Evolutionary conservation across 2,329 filamentous ascomycete species (phyloP).

Genomic region (Talaromyces sp.): DNA sequence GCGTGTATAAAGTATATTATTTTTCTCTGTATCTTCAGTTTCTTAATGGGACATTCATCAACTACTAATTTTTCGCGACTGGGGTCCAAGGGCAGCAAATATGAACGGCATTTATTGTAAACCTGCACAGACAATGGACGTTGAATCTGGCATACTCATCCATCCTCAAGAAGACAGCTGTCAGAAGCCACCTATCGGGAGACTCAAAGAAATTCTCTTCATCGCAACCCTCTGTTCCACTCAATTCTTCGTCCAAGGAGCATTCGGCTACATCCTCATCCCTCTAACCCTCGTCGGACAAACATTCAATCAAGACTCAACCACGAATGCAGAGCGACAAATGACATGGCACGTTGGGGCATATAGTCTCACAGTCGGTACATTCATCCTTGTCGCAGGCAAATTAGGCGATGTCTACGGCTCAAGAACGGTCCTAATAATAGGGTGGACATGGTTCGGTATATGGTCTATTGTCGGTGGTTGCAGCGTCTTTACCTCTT

Average conservation of each 20-base stretch:
- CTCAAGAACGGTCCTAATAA: constrained; percentile 35
- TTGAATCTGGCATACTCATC: not conserved
- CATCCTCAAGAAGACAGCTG: not conserved
- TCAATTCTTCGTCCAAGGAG: constrained; percentile 3
- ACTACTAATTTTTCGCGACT: not conserved
- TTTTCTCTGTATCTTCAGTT: no score
- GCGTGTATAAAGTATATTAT: not conserved
- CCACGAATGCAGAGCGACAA: not conserved
- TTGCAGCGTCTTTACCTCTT: not conserved
- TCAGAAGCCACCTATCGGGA: not conserved
- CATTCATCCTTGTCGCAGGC: constrained; percentile 50
- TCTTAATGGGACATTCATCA: not conserved
- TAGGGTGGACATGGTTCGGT: constrained; percentile 49
- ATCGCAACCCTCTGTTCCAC: constrained; percentile 1
- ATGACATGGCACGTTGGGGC: constrained; percentile 46
- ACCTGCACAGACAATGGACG: not conserved
- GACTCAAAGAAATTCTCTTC: not conserved
- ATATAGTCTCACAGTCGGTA: constrained; percentile 49
- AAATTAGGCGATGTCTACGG: constrained; percentile 51
- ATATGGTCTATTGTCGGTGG: constrained; percentile 30
- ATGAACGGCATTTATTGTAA: not conserved
- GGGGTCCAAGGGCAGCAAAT: not conserved
- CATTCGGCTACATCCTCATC: constrained; percentile 2
- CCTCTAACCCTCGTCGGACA: not conserved
- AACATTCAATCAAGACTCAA: constrained; percentile 7